A percentile compares a stretch with the other conserved stretches of the same genome.
phyloP scores from a whole-genome alignment of 1,284 basidiomycete species.

The Trichosporon coremiiforme region DNA sequence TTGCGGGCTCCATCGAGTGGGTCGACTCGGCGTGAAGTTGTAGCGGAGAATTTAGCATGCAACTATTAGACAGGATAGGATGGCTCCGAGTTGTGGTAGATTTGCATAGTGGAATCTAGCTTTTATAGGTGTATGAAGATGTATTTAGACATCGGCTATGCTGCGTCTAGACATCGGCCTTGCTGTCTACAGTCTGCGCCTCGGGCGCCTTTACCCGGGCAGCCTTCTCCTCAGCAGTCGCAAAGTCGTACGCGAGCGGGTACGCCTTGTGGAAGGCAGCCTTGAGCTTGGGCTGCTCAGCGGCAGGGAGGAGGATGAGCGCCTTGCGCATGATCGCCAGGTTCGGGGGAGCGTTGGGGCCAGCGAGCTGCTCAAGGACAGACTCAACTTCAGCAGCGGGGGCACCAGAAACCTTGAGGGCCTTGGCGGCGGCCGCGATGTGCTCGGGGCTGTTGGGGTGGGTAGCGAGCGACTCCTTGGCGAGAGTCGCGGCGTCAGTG shows the following conservation, averaged over 20 bases:
- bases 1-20: constrained; percentile 89
- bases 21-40: constrained; percentile 63
- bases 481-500: constrained; percentile 62
- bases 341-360: constrained; percentile 68
- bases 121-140: constrained; percentile 15
- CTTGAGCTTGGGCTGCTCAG: constrained; percentile 59
- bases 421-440: constrained; percentile 67
- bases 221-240: constrained; percentile 40
- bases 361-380: constrained; percentile 64
- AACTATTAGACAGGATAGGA: too few relatives aligned
- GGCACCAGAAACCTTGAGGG: constrained; percentile 57
- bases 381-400: constrained; percentile 60
- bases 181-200: constrained; percentile 25
- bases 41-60: too few relatives aligned
- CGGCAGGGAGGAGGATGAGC: constrained; percentile 63
- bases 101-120: background rate
- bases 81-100: background rate
- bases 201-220: constrained; percentile 28
- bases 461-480: constrained; percentile 66
- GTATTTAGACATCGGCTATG: constrained; percentile 11
- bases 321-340: constrained; percentile 62
- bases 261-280: constrained; percentile 39
- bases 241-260: constrained; percentile 56
- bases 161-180: constrained; percentile 30
- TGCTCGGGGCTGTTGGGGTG: constrained; percentile 63